Base-by-base conservation (phyloP, 495 filamentous ascomycete species). In the Penicillium paradoxum region DNA sequence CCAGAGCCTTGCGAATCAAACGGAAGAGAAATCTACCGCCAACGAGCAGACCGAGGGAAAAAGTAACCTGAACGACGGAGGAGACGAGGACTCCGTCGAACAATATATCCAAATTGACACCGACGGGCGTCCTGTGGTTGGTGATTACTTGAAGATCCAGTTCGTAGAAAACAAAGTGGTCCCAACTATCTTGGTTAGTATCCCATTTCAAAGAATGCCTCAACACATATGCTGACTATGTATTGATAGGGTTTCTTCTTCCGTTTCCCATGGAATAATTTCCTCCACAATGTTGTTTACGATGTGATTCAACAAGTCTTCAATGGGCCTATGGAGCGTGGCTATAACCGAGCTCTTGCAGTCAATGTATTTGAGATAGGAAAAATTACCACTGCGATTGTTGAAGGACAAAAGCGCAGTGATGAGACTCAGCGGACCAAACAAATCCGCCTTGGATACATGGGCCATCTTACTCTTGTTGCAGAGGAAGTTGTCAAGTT, bases 401-500 rank as follows among this genome's bases (percentile, higher is more conserved):
- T 97, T 49, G 86, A 91, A 57, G 93, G 93, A 36, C 93, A 99
- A 66, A 79, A 77, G 54, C 79, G 83, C 36, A 95, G 89, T 58
- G 95, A 99, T 59, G 84, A 87, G 58, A 85, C 87, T 1, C 89
- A 98, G 67, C 67, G 74, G 37, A 79, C 84, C 55, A 87, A 80
- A 57, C 92, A 89, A 66, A 96, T 95, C 64, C 86, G 93, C 21
- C 84, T 97, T 62, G 93, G 93, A 14, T 99, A 96, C 70, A 99
- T 99, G 93, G 93, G 93, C 1, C 93, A 99, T 66, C 75, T 99
- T 36, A 99, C 93, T 0, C 80, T 99, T 13, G 96, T 99, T 51
- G 95, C 93, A 13, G 93, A 99, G 67, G 93, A 99, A 66, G 95
- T 99, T 15, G 93, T 97, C 56, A 97, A 97, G 70, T 99, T 97